Evolutionary conservation across 345 rosid species (phyloP).

Genomic region (Eucalyptus guilfoylei): DNA sequence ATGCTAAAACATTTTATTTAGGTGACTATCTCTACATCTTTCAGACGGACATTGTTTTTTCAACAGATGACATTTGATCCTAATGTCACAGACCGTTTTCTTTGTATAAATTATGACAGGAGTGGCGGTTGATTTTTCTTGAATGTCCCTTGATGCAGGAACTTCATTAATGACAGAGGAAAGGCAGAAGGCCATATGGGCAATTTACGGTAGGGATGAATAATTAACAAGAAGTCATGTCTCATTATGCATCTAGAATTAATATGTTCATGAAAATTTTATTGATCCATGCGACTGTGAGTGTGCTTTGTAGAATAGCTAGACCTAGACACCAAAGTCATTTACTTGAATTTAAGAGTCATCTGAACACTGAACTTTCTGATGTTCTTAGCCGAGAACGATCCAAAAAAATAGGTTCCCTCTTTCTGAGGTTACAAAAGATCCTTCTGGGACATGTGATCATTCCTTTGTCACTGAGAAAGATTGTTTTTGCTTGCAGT

Average conservation of each 20-base stretch:
- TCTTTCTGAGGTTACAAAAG: not conserved
- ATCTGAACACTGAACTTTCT: not conserved
- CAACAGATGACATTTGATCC: not conserved
- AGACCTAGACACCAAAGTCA: not conserved
- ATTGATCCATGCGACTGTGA: not conserved
- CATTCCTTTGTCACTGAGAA: not conserved
- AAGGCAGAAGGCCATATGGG: slow-evolving; percentile 56
- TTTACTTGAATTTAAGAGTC: not conserved
- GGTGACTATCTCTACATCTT: slow-evolving; percentile 5
- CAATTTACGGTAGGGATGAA: slow-evolving; percentile 37
- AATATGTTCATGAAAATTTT: not conserved
- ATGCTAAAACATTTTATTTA: slow-evolving; percentile 59
- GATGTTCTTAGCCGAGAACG: not conserved
- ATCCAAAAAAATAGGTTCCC: not conserved
- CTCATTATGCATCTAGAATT: not conserved
- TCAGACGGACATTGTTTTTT: not conserved
- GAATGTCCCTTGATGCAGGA: slow-evolving; percentile 19
- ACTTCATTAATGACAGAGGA: slow-evolving; percentile 51
- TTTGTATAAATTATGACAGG: not conserved
- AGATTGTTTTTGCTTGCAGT: slow-evolving; percentile 8
- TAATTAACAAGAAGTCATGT: not conserved
- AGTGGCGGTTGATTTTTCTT: not conserved
- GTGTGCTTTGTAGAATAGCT: not conserved
- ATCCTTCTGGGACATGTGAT: not conserved
- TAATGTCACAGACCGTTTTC: not conserved